Evolutionary conservation across 2,329 filamentous ascomycete genomes (phyloP).

Genomic region (Aspergillus flavus): DNA sequence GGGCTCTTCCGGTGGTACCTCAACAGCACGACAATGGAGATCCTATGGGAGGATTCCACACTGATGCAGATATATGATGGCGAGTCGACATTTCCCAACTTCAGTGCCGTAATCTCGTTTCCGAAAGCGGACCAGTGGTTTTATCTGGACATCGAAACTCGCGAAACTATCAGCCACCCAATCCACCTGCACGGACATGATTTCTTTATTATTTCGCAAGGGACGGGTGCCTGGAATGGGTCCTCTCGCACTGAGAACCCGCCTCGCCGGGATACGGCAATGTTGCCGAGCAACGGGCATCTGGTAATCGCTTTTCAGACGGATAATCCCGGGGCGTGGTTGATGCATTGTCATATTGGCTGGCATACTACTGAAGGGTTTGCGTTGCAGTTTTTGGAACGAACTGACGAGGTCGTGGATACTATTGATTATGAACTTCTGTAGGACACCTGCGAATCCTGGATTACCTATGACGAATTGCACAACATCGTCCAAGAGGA

Average conservation of each 20-base stretch:
- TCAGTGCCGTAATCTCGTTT: too few relatives aligned
- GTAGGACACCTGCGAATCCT: too few relatives aligned
- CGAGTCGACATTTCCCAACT: too few relatives aligned
- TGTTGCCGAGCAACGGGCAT: slow-evolving; percentile 65
- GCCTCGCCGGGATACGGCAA: slow-evolving; percentile 68
- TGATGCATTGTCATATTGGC: slow-evolving; percentile 77
- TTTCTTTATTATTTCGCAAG: slow-evolving; percentile 9
- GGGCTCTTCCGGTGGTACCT: slow-evolving; percentile 18
- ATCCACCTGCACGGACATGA: slow-evolving; percentile 16
- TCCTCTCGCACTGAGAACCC: slow-evolving; percentile 43
- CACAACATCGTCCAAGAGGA: too few relatives aligned
- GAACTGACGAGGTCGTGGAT: too few relatives aligned
- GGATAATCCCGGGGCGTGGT: slow-evolving; percentile 56
- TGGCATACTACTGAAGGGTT: slow-evolving; percentile 71
- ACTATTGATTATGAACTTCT: too few relatives aligned
- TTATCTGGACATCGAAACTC: too few relatives aligned
- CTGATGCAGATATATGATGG: slow-evolving; percentile 4
- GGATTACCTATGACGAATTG: too few relatives aligned
- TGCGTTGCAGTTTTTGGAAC: slow-evolving; percentile 53
- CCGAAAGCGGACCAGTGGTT: too few relatives aligned
- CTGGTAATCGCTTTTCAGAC: slow-evolving; percentile 57
- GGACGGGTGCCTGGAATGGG: background rate
- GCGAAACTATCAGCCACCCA: slow-evolving; percentile 1
- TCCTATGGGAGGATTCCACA: slow-evolving; percentile 16
- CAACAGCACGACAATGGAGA: slow-evolving; percentile 11